Evolutionary conservation across 202 grass and related monocot genomes (phyloP).

Genomic region (Saccharum hybrid): DNA sequence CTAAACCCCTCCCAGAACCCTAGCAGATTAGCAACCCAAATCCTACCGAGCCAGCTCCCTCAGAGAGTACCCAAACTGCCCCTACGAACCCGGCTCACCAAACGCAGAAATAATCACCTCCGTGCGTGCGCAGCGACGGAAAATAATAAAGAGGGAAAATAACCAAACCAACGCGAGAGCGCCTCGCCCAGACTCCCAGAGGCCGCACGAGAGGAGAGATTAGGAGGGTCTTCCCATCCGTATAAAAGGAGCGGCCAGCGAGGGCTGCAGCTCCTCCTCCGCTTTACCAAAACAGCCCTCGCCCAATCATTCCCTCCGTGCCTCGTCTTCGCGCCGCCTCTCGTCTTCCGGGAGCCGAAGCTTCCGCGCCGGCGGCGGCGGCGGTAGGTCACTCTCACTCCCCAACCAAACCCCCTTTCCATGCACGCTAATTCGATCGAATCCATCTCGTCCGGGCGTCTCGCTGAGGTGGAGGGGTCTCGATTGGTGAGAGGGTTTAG

Average conservation of each 20-base stretch:
- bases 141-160: neutral
- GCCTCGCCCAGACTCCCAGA: slow-evolving; percentile 11
- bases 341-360: slow-evolving; percentile 40
- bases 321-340: slow-evolving; percentile 54
- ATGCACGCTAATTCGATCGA: neutral
- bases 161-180: neutral
- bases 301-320: slow-evolving; percentile 41
- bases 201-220: neutral
- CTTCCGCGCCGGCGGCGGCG: slow-evolving; percentile 47
- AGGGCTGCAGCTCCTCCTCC: neutral
- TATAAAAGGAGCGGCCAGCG: slow-evolving; percentile 56
- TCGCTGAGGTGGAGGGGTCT: neutral
- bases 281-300: slow-evolving; percentile 49
- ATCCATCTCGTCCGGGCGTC: neutral
- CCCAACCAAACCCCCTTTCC: neutral
- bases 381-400: slow-evolving; percentile 27
- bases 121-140: slow-evolving; percentile 3
- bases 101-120: slow-evolving; percentile 39
- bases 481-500: slow-evolving; percentile 53
- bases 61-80: slow-evolving; percentile 15
- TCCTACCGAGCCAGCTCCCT: neutral
- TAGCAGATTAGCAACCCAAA: slow-evolving; percentile 22
- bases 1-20: slow-evolving; percentile 53
- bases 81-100: neutral
- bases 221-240: slow-evolving; percentile 11